A percentile compares a stretch with the other conserved stretches of the same genome.
phyloP scores from a whole-genome alignment of 257 asterid genomes.

The Solanum clarkiae region DNA sequence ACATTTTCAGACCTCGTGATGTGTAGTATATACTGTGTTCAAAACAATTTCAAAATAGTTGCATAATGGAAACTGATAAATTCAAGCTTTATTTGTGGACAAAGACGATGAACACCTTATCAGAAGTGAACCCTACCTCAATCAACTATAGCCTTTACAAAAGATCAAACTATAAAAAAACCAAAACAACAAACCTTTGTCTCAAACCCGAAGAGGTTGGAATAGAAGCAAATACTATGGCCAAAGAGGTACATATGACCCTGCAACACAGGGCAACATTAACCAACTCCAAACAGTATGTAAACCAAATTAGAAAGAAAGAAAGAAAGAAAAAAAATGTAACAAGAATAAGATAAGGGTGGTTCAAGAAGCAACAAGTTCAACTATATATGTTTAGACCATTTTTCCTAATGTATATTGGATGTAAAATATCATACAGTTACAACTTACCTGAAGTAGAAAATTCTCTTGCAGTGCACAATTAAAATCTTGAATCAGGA shows the following conservation, averaged over 20 bases:
- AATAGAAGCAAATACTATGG: constrained; percentile 79
- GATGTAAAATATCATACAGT: constrained; percentile 2
- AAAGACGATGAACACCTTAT: neutral
- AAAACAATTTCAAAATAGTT: neutral
- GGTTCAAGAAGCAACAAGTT: neutral
- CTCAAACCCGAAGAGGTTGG: constrained; percentile 95
- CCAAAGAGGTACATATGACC: constrained; percentile 94
- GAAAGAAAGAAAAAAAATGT: neutral
- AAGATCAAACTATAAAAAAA: neutral
- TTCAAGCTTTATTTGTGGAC: neutral
- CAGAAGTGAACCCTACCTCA: neutral
- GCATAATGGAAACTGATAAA: neutral
- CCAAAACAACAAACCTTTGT: constrained; percentile 55
- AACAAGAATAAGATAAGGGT: neutral
- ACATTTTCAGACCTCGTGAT: neutral
- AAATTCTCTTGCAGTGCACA: constrained; percentile 96
- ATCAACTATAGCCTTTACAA: neutral
- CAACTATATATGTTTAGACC: neutral
- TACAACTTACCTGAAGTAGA: constrained; percentile 71
- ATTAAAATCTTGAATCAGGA: constrained; percentile 87
- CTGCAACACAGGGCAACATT: constrained; percentile 37
- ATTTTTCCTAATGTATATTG: neutral
- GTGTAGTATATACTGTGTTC: neutral
- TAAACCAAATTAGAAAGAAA: neutral
- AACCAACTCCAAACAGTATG: neutral